Conservation (phyloP, 2,329 filamentous ascomycete genomes). For the Microcyclospora tardicrescens region DNA sequence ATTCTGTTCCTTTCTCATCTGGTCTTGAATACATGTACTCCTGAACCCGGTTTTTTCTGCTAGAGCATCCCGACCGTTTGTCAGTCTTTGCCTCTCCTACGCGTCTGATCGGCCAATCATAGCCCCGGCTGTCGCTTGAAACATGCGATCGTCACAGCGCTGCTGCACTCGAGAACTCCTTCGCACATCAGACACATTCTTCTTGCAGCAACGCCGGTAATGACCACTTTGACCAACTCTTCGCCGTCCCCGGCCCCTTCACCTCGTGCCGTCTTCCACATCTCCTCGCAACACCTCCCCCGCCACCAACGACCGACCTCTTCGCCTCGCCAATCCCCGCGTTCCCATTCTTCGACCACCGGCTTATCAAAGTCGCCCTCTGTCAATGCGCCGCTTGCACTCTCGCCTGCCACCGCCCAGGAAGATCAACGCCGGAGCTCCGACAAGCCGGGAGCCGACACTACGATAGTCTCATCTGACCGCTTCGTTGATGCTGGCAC, state of each 20-base stretch:
- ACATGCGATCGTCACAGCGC: neutral
- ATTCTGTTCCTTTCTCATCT: too few species aligned
- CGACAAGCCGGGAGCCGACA: neutral
- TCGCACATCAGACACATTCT: conserved; percentile 3
- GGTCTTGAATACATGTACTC: too few species aligned
- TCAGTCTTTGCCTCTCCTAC: too few species aligned
- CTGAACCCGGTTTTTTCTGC: too few species aligned
- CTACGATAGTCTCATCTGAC: neutral
- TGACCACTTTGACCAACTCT: conserved; percentile 18
- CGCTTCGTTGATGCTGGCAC: conserved; percentile 36
- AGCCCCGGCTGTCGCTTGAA: too few species aligned
- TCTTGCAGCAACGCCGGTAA: conserved; percentile 8
- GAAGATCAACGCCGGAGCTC: conserved; percentile 1
- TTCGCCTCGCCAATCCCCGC: conserved; percentile 4
- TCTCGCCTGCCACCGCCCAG: conserved; percentile 1
- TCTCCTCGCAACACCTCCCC: conserved; percentile 3
- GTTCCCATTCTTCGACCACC: neutral
- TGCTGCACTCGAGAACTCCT: conserved; percentile 2
- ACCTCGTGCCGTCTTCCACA: conserved; percentile 14
- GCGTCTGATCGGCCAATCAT: too few species aligned
- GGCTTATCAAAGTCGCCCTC: conserved; percentile 3
- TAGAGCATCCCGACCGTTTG: too few species aligned
- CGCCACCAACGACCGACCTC: conserved; percentile 3
- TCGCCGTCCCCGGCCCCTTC: conserved; percentile 20
- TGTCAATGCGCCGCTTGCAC: conserved; percentile 5